These are phyloP conservation scores for Epichloe elymi DNA, from an alignment of 2,329 filamentous ascomycete species.

Conservation along the genomic window DNA sequence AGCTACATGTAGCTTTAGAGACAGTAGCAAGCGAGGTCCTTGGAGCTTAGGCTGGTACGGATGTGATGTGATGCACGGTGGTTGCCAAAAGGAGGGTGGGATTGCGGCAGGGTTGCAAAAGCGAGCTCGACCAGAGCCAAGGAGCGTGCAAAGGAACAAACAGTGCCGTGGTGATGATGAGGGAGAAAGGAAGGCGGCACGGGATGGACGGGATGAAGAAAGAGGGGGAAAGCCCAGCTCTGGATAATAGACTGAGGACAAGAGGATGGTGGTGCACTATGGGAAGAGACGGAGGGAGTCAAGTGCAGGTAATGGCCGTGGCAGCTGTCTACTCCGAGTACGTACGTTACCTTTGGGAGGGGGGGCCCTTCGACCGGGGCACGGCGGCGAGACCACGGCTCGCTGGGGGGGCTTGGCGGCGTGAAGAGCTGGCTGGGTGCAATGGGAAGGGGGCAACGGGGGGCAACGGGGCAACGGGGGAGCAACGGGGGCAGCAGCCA, in stretches of 20 bases:
- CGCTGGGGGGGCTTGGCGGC: too few species aligned
- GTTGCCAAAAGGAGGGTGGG: slow-evolving; percentile 26
- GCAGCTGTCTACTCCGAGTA: not conserved
- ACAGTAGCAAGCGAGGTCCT: slow-evolving; percentile 9
- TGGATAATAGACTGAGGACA: slow-evolving; percentile 13
- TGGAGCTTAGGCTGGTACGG: slow-evolving; percentile 4
- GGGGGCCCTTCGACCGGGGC: too few species aligned
- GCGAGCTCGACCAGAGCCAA: slow-evolving; percentile 22
- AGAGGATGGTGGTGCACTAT: slow-evolving; percentile 14
- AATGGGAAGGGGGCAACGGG: too few species aligned
- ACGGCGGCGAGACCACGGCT: too few species aligned
- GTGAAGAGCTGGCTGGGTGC: too few species aligned
- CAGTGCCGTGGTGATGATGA: slow-evolving; percentile 23
- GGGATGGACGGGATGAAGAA: slow-evolving; percentile 27
- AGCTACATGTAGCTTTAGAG: slow-evolving; percentile 7
- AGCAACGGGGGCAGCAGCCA: too few species aligned
- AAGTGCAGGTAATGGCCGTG: not conserved
- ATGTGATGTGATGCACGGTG: slow-evolving; percentile 14
- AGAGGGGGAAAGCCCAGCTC: slow-evolving; percentile 20
- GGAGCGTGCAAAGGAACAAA: slow-evolving; percentile 23
- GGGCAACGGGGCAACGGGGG: too few species aligned
- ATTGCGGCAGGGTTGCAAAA: slow-evolving; percentile 13
- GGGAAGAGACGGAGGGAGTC: slow-evolving; percentile 4
- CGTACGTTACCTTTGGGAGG: not conserved
- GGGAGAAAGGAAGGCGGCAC: slow-evolving; percentile 27